Base-by-base conservation (phyloP, 2,329 filamentous ascomycete genomes). In the Aspergillus pseudonomiae region DNA sequence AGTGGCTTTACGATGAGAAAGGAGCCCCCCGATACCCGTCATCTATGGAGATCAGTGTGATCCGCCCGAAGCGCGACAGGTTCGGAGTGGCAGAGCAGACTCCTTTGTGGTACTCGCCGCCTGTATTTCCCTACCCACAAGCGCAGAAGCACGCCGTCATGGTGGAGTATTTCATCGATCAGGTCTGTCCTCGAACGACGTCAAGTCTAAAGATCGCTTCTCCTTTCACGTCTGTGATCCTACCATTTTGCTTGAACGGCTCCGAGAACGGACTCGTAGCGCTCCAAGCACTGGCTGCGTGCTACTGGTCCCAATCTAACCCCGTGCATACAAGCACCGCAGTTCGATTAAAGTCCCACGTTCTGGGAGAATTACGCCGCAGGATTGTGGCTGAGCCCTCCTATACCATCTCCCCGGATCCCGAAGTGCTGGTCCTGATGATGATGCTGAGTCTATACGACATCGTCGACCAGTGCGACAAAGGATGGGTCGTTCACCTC, bases 401-500 rank as follows among this genome's bases (percentile, higher is more conserved):
- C n/a, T 55, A 45, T 16, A 28, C 34, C 21, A 28, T 36, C 12
- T 39, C 34, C 2, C 14, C 32, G 19, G 65, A 67, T 24, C 65
- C 65, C 12, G 63, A 67, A 39, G 39, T 65, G 3, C 60, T 76
- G n/a, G 67, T 76, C 24, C 70, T 75, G 46, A 75, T 75, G 67
- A 74, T 78, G 71, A 65, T 77, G 21, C 65, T 77, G 9, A 77
- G 76, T 55, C 67, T 77, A 26, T 77, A 73, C 59, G 76, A 77
- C 30, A 78, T 77, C 26, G 65, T 73, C 21, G 71, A 73, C 48
- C 68, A 75, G 24, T 74, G 73, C 55, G 73, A 77, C 57, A 45
- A 70, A 59, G 68, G 72, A 57, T 81, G 79, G 79, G 76, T 80
- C 0, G 72, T 81, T 5, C 79, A 81, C 32, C 68, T 81, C 0